Conservation (phyloP, 768 basidiomycete genomes). For the Pisolithus tinctorius region DNA sequence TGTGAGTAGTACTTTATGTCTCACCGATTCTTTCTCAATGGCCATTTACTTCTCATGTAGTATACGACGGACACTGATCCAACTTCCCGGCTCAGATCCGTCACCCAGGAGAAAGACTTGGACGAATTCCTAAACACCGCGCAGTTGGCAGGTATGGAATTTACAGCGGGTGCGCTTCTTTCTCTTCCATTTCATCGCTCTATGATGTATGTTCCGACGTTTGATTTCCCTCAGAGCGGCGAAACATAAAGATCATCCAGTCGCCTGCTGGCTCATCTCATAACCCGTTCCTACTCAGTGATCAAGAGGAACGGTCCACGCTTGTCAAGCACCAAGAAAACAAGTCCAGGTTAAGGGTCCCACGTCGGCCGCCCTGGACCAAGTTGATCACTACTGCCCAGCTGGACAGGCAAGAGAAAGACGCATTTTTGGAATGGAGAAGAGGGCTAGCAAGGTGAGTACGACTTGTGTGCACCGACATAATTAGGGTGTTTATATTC, state of each 20-base stretch:
- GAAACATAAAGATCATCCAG: conserved; percentile 75
- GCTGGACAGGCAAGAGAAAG: conserved; percentile 84
- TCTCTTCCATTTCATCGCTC: neutral
- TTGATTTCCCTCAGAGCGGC: conserved; percentile 44
- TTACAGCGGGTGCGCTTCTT: conserved; percentile 73
- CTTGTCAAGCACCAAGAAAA: conserved; percentile 71
- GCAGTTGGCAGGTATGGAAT: conserved; percentile 90
- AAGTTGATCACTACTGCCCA: conserved; percentile 69
- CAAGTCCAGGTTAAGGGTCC: conserved; percentile 72
- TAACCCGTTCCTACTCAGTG: conserved; percentile 83
- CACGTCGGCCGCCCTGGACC: conserved; percentile 86
- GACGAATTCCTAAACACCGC: conserved; percentile 96
- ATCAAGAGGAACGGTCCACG: conserved; percentile 73
- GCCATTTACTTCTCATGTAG: conserved; percentile 29
- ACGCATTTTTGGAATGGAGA: conserved; percentile 90
- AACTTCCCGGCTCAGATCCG: conserved; percentile 69
- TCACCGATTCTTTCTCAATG: neutral
- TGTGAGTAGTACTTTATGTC: conserved; percentile 34
- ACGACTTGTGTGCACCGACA: neutral
- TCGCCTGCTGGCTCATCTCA: conserved; percentile 42
- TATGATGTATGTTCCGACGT: neutral
- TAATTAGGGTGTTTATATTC: neutral
- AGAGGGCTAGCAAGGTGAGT: conserved; percentile 86
- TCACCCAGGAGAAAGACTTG: conserved; percentile 93
- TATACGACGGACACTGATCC: conserved; percentile 71